Evolutionary conservation across 306 rosid genomes (phyloP), one percentile per base, ranked within the genome.

Genomic region (Prunus fruticosa): DNA sequence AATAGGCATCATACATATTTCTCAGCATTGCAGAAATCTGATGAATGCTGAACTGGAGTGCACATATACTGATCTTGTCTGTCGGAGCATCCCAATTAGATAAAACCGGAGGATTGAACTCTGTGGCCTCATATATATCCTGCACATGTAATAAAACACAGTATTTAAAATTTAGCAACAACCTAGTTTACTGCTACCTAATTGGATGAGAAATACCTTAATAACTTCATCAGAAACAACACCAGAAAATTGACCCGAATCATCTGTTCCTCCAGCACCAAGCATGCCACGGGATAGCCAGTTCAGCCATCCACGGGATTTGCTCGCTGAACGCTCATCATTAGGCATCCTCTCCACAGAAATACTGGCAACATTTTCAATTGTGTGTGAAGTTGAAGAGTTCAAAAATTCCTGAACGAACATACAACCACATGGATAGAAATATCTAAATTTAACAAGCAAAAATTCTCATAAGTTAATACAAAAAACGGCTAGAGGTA

Each of bases 271-370:
- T 52, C 98, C 98, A 76, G 97, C 98, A 81, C 98, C 95, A 62
- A 94, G 97, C 97, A 94, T 90, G 80, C 98, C 98, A 80, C 88
- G 98, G 61, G 97, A 92, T 75, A 94, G 84, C 98, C 97, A 92
- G 84, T 92, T 90, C 86, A 94, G 76, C 98, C 98, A 94, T 65
- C 98, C 98, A 72, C 79, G 91, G 79, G 96, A 80, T 81, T 87
- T 92, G 4, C 90, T 90, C 3, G 68, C 38, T 57, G 83, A 43
- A 72, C 50, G 85, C 34, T 93, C 98, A 72, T 93, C 97, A 72
- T 72, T 88, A 71, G 67, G 71, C 56, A 85, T 75, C 80, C 81
- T 91, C 78, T 91, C 95, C 52, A 67, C 75, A 67, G 79, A 41
- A 64, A 78, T 78, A 84, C 83, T 83, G 51, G 68, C 45, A 47